These are phyloP conservation scores for Aspergillus pseudonomiae DNA, from an alignment of 2,329 filamentous ascomycete species.

Conservation along the genomic window DNA sequence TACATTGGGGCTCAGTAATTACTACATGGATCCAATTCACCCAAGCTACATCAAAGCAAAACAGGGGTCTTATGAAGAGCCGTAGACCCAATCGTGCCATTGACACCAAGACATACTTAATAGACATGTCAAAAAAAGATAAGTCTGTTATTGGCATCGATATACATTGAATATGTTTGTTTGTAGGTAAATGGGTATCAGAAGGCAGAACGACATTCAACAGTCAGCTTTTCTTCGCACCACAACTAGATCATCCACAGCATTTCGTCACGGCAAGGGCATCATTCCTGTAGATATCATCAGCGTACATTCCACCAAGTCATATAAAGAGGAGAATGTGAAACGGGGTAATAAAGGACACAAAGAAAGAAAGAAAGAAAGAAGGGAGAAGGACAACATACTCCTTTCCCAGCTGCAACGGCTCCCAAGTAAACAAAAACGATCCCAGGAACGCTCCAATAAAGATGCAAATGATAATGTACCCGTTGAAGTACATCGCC, in stretches of 20 bases:
- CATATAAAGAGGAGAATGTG: background rate
- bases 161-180: background rate
- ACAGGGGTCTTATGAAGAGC: too few relatives aligned
- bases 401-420: conserved; percentile 21
- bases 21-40: too few relatives aligned
- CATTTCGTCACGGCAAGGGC: conserved; percentile 28
- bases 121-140: background rate
- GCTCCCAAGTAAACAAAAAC: conserved; percentile 74
- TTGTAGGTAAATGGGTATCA: background rate
- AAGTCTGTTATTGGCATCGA: background rate
- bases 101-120: too few relatives aligned
- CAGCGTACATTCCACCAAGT: background rate
- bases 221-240: background rate
- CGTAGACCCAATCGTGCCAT: too few relatives aligned
- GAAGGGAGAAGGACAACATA: conserved; percentile 13
- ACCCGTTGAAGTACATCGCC: conserved; percentile 69
- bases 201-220: background rate
- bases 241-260: conserved; percentile 21
- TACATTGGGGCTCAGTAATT: too few relatives aligned
- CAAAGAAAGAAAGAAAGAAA: too few relatives aligned
- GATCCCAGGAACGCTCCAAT: conserved; percentile 73
- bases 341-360: too few relatives aligned
- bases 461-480: conserved; percentile 80
- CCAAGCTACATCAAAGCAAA: background rate
- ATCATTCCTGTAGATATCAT: conserved; percentile 23